A percentile compares a stretch with the other conserved stretches of the same genome.
phyloP scores from a whole-genome alignment of 768 basidiomycete species.

The Kwoniella europaea region DNA sequence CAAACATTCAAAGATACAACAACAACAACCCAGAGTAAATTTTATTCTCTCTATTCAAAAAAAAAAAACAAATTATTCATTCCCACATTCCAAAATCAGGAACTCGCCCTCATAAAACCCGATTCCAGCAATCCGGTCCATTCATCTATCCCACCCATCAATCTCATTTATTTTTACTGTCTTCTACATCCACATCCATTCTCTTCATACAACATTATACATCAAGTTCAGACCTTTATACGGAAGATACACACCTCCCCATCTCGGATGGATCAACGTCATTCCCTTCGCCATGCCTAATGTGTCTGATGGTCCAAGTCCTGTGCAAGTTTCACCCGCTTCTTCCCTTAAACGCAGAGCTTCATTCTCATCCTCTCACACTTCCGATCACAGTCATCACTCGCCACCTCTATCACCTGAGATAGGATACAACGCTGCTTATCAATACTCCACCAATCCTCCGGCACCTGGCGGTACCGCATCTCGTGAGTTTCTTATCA shows the following conservation, averaged over 20 bases:
- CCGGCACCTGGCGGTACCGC: not conserved
- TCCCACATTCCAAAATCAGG: not conserved
- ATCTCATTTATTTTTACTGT: not conserved
- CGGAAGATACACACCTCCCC: not conserved
- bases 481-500: not conserved
- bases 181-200: not conserved
- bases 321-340: not conserved
- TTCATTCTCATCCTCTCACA: slow-evolving; percentile 5
- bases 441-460: not conserved
- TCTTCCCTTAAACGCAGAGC: not conserved
- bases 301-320: not conserved
- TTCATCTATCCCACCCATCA: not conserved
- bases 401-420: not conserved
- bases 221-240: not conserved
- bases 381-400: not conserved
- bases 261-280: not conserved
- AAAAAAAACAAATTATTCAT: too few species aligned
- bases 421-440: not conserved
- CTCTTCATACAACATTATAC: not conserved
- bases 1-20: too few species aligned
- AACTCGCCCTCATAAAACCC: slow-evolving; percentile 6
- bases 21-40: too few species aligned
- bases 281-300: not conserved
- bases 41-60: too few species aligned
- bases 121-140: slow-evolving; percentile 8